Evolutionary conservation across 768 basidiomycete genomes (phyloP), one percentile per base, ranked within the genome.

Genomic region (Suillus weaverae): DNA sequence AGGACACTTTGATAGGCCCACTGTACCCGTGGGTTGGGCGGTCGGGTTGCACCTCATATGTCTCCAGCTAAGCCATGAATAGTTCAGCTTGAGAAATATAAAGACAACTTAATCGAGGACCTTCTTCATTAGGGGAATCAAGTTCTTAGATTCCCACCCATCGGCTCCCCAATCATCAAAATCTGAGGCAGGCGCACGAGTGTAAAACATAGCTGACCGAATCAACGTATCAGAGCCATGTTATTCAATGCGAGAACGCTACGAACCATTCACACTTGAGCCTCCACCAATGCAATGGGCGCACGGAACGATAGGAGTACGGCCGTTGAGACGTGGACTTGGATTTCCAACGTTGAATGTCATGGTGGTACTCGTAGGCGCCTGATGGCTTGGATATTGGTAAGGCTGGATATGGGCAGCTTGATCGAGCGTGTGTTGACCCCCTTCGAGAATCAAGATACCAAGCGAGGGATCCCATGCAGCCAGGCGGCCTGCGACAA

Each of bases 91-190:
- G 57, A 59, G 4, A 30, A 35, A 14, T 38, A 38, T 18, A 22
- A 14, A 41, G 57, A 62, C 4, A 7, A 43, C 13, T 3, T 26
- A 32, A 18, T 9, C 1, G 20, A 62, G 36, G 5, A 71, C 74
- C 69, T 75, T 75, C 46, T 67, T 66, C 32, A 74, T 51, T 22
- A 74, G 48, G 4, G 74, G 74, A 22, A 76, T 68, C 11, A 76
- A 56, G 9, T 74, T 69, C 9, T 66, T 60, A 5, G 73, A 68
- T 30, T 64, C 62, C 74, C 74, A 76, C 0, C 74, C 74, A 4
- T 62, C 22, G 16, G 71, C 73, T 7, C 67, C 66, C 74, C 74
- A 76, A 20, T 69, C 74, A 38, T 76, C 73, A 41, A 66, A 76
- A 48, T 76, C 74, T 18, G 72, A 72, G 8, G 71, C 71, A 16